Evolutionary conservation across 176 grass and related monocot species (phyloP).

Genomic region (Aegilops speltoides): DNA sequence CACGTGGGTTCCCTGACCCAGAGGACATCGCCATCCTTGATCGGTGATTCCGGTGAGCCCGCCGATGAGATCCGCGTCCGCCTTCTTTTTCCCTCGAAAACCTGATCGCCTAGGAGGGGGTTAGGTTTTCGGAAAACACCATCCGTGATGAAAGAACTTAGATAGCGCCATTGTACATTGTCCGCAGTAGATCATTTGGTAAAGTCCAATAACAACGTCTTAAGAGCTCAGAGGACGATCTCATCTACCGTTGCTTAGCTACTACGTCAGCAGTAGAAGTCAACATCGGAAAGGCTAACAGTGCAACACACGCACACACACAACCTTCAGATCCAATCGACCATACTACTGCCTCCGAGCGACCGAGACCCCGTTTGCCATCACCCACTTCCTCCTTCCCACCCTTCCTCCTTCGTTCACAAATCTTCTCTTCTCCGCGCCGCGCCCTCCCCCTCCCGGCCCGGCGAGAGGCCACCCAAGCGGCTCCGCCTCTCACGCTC

Average conservation of each 20-base stretch:
- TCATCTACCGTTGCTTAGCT: conserved; percentile 5
- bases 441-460: not conserved
- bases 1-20: not conserved
- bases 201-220: no score
- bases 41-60: not conserved
- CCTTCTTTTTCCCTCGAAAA: not conserved
- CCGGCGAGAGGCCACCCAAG: conserved; percentile 27
- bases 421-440: conserved; percentile 18
- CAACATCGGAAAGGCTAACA: conserved; percentile 17
- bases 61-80: not conserved
- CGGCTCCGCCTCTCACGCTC: not conserved
- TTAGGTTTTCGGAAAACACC: no score
- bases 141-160: no score
- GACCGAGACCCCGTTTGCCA: conserved; percentile 21
- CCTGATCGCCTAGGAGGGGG: not conserved
- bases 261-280: conserved; percentile 3
- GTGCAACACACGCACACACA: conserved; percentile 2
- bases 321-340: conserved; percentile 40
- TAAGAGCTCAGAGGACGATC: no score
- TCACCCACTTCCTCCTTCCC: not conserved
- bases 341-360: not conserved
- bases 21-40: not conserved
- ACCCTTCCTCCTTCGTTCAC: conserved; percentile 8
- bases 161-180: no score
- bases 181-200: no score